Base-by-base conservation (phyloP, 495 filamentous ascomycete genomes). In the Neurospora africana region DNA sequence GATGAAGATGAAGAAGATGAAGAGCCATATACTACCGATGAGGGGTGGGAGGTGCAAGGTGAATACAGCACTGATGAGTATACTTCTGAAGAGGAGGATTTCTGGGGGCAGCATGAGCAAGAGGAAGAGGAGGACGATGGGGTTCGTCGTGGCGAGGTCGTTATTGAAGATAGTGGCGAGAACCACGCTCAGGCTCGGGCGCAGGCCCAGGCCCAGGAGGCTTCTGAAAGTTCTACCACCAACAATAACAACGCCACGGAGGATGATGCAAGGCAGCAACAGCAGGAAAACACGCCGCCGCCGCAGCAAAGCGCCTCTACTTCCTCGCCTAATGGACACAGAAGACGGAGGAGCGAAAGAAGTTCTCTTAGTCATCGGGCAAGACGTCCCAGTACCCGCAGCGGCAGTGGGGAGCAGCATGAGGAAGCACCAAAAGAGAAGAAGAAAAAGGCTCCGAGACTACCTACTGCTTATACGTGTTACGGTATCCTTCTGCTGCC, bases 381-480 rank as follows among this genome's bases (percentile, higher is more conserved):
- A 30, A 61, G 53, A 33, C 53, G 53, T 7, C 1, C 27, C 21
- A 61, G 53, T 33, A 33, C 53, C 7, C 53, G 53, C 27, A 61
- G 53, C 27, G 53, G 44, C 44, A 53, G n/a, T 10, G 47, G 21
- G 5, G 47, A 61, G 7, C 53, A 30, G 7, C 15, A 33, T 7
- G 15, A 61, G 3, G 13, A 61, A 30, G 7, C 53, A 53, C 53
- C 53, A 4, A 61, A 61, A 27, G 53, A 61, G 82, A 77, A 10
- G 81, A 82, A 15, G 83, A 82, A 36, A 27, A 61, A 61, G 7
- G 53, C 53, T 3, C 53, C 53, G 73, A 85, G 88, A 74, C 82
- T 98, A 76, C 94, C 94, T 6, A 95, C 91, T 0, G 91, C 90
- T 72, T 84, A 92, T 75, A 99, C 95, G 5, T 99, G 95, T 79